These are phyloP conservation scores for Hirsutella rhossiliensis DNA, from an alignment of 2,329 filamentous ascomycete genomes.

Conservation along the genomic window DNA sequence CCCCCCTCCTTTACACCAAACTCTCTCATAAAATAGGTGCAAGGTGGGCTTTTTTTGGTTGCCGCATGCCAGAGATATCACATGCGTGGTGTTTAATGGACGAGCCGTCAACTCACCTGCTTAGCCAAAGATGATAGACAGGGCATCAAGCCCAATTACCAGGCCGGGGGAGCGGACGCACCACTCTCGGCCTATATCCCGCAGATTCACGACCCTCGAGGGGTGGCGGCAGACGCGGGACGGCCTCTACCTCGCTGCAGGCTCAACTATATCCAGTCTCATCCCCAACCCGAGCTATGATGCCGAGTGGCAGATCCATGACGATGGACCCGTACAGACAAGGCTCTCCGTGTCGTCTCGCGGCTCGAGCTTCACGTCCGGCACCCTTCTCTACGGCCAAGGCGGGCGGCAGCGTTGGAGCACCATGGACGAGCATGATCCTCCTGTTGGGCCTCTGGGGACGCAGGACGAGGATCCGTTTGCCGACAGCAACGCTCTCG, in stretches of 20 bases:
- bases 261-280: not conserved
- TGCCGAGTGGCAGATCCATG: not conserved
- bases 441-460: not conserved
- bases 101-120: too few species aligned
- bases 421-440: not conserved
- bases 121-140: not conserved
- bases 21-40: too few species aligned
- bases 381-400: not conserved
- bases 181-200: not conserved
- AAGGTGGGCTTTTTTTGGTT: not conserved
- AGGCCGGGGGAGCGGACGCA: not conserved
- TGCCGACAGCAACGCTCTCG: not conserved
- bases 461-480: not conserved
- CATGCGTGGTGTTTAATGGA: too few species aligned
- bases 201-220: conserved; percentile 1
- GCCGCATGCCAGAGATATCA: not conserved
- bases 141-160: not conserved
- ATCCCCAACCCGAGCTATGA: conserved; percentile 3
- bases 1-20: too few species aligned
- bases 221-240: conserved; percentile 1
- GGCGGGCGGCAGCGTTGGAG: not conserved
- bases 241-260: not conserved
- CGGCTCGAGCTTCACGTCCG: not conserved
- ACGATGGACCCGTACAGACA: not conserved
- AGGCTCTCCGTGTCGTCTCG: not conserved